These are phyloP conservation scores for Podila epigama DNA, from an alignment of 192 early-diverging fungal species.

Conservation along the genomic window DNA sequence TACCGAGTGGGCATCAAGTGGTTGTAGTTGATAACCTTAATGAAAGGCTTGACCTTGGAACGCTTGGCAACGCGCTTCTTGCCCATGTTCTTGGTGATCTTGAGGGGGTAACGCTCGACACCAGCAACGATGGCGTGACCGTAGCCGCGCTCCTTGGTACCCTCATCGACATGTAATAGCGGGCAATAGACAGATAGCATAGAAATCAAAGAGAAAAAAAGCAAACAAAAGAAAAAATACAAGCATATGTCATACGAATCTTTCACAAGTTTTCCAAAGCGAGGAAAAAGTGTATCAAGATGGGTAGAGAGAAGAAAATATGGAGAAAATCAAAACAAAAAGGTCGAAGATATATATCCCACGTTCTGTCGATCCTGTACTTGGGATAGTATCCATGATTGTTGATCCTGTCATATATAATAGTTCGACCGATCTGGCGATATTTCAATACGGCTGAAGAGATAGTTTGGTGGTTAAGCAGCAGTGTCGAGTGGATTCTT, in stretches of 20 bases:
- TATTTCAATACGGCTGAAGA: no score
- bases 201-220: constrained; percentile 1
- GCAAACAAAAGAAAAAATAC: constrained; percentile 4
- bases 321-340: not conserved
- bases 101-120: constrained; percentile 95
- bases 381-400: not conserved
- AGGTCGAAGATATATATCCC: not conserved
- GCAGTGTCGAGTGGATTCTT: no score
- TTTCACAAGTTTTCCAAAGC: constrained; percentile 43
- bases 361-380: not conserved
- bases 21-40: constrained; percentile 99
- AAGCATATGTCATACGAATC: constrained; percentile 51
- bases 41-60: constrained; percentile 98
- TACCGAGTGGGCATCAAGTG: constrained; percentile 99
- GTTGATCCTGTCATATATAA: no score
- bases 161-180: constrained; percentile 85
- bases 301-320: not conserved
- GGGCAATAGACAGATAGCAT: constrained; percentile 11
- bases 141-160: constrained; percentile 96
- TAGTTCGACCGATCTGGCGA: no score
- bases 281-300: constrained; percentile 24
- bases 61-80: constrained; percentile 96
- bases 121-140: constrained; percentile 98
- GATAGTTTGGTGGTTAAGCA: no score
- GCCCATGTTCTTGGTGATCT: constrained; percentile 96